Percentiles rank a stretch among this genome's conserved stretches.
These are phyloP conservation scores for Leccinum incarnatum DNA, from an alignment of 768 basidiomycete genomes.

Conservation along the genomic window DNA sequence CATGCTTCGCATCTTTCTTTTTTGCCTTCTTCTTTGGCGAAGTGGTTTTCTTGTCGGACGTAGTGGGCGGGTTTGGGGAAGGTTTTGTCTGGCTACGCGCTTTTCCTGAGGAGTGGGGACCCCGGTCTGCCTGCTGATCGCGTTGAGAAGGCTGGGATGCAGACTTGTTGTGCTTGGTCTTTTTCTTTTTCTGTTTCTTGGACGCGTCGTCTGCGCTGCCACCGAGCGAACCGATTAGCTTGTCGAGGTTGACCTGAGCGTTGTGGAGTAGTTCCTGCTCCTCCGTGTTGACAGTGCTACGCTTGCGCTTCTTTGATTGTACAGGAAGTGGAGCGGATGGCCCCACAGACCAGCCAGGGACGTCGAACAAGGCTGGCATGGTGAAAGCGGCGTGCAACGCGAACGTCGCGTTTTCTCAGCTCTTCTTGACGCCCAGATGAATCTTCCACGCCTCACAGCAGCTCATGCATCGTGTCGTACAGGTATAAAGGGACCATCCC, in stretches of 20 bases:
- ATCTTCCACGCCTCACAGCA: constrained; percentile 14
- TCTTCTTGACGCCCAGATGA: constrained; percentile 1
- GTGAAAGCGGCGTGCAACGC: constrained; percentile 8
- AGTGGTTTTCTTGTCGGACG: neutral
- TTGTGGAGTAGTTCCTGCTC: constrained; percentile 35
- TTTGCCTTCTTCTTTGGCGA: constrained; percentile 15
- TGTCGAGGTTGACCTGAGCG: constrained; percentile 57
- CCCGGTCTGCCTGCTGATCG: constrained; percentile 6
- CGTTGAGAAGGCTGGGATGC: constrained; percentile 4
- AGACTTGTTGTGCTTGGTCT: constrained; percentile 2
- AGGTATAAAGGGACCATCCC: constrained; percentile 14
- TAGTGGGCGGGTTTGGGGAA: constrained; percentile 9
- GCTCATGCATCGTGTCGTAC: constrained; percentile 15
- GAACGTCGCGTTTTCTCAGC: constrained; percentile 20
- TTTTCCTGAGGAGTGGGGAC: constrained; percentile 1
- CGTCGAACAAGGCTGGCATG: constrained; percentile 50
- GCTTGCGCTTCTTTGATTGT: constrained; percentile 48
- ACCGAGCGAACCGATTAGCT: constrained; percentile 50
- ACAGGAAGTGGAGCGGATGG: constrained; percentile 40
- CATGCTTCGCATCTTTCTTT: constrained; percentile 20
- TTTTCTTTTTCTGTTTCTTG: constrained; percentile 20
- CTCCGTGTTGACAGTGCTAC: constrained; percentile 45
- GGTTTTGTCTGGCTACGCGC: constrained; percentile 5
- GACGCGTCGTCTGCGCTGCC: constrained; percentile 22
- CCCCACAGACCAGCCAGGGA: constrained; percentile 64